Evolutionary conservation across 257 asterid genomes (phyloP).

Genomic region (Solanum dulcamara): DNA sequence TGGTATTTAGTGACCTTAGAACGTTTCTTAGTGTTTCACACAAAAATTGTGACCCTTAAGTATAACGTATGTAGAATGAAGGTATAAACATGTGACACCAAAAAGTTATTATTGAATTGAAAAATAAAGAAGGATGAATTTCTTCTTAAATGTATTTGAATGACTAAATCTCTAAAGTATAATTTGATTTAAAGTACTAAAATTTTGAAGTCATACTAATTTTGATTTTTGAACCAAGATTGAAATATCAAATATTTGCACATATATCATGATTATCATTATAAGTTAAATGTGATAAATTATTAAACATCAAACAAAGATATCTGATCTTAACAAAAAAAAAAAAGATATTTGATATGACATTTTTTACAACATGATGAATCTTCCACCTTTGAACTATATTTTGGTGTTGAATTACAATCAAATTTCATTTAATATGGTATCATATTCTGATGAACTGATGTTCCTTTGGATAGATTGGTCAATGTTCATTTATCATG

Average conservation of each 20-base stretch:
- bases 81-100: neutral
- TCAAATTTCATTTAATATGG: no score
- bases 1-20: neutral
- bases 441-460: no score
- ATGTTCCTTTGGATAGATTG: neutral
- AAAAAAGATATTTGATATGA: neutral
- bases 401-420: neutral
- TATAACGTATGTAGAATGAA: neutral
- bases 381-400: neutral
- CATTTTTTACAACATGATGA: neutral
- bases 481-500: no score
- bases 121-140: neutral
- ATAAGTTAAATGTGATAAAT: neutral
- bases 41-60: neutral
- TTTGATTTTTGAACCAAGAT: neutral
- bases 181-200: neutral
- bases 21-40: neutral
- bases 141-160: neutral
- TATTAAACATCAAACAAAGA: neutral
- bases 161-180: neutral
- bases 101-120: neutral
- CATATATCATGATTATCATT: neutral
- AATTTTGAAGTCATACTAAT: neutral
- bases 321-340: no score
- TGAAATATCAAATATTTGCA: neutral